Evolutionary conservation across 768 basidiomycete genomes (phyloP).

Genomic region (Tulasnella calospora): DNA sequence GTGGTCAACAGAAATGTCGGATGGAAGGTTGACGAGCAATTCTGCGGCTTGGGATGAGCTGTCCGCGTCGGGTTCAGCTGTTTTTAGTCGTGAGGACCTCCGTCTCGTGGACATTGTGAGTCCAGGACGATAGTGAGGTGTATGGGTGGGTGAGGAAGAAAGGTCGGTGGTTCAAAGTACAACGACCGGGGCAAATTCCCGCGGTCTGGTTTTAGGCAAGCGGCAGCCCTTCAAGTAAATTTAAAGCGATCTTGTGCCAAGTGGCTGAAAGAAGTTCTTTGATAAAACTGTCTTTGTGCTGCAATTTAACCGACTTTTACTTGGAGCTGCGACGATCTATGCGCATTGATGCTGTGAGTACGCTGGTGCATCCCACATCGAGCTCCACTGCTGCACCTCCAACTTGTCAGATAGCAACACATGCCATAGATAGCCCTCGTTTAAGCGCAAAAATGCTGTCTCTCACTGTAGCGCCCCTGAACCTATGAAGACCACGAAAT

Average conservation of each 20-base stretch:
- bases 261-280: not conserved
- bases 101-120: not conserved
- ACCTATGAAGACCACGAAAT: no score
- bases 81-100: slow-evolving; percentile 3
- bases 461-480: no score
- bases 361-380: no score
- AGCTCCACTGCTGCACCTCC: no score
- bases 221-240: not conserved
- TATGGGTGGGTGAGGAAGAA: not conserved
- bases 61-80: not conserved
- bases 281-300: not conserved
- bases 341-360: no score
- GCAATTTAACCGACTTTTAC: no score
- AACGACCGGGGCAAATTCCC: not conserved
- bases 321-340: no score
- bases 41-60: not conserved
- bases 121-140: not conserved
- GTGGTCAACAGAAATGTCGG: slow-evolving; percentile 18
- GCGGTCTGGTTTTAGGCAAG: not conserved
- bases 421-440: no score
- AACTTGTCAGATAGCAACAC: no score
- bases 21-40: slow-evolving; percentile 13
- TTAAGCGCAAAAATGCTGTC: no score
- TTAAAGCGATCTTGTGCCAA: not conserved
- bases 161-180: not conserved